phyloP scores from a whole-genome alignment of 1,139 yeast genomes.

The Blastobotrys persicus region DNA sequence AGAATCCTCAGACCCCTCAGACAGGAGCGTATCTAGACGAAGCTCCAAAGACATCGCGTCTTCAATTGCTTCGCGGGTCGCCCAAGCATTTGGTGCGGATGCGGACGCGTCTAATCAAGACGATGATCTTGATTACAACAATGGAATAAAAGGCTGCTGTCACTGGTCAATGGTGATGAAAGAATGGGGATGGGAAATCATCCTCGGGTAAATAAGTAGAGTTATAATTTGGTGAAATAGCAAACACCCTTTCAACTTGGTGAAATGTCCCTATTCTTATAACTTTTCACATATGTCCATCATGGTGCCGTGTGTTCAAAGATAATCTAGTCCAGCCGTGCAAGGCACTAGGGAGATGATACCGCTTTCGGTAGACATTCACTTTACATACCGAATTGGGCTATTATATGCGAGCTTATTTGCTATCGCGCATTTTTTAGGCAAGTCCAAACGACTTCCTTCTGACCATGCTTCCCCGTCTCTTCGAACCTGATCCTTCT shows the following conservation, averaged over 20 bases:
- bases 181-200: constrained; percentile 74
- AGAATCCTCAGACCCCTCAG: neutral
- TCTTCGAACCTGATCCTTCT: neutral
- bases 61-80: constrained; percentile 13
- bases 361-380: neutral
- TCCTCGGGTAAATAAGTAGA: constrained; percentile 39
- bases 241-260: neutral
- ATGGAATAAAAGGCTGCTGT: constrained; percentile 49
- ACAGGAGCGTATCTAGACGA: constrained; percentile 2
- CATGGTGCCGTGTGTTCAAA: neutral
- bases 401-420: neutral
- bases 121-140: constrained; percentile 28
- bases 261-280: neutral
- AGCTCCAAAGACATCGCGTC: constrained; percentile 16
- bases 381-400: neutral
- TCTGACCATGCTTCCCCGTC: neutral
- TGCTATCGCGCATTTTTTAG: neutral
- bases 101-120: neutral
- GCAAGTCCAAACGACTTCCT: neutral
- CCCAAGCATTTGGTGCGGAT: constrained; percentile 11
- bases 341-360: constrained; percentile 4
- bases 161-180: constrained; percentile 71
- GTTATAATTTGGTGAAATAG: neutral
- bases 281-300: neutral
- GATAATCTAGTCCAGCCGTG: neutral